These are phyloP conservation scores for Acacia confusa DNA, from an alignment of 306 rosid genomes.

Conservation along the genomic window DNA sequence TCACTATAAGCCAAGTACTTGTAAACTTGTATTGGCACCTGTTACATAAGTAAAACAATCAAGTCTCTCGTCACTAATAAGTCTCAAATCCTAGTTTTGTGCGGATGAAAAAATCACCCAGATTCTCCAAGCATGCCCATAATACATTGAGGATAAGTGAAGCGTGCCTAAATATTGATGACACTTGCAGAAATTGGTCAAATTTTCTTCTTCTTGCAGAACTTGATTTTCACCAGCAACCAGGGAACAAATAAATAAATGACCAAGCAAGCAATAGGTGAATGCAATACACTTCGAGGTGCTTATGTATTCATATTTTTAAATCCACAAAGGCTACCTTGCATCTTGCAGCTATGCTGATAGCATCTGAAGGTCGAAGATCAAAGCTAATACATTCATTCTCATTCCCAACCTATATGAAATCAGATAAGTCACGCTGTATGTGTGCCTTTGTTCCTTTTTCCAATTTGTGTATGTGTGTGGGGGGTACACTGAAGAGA, in stretches of 20 bases:
- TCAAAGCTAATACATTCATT: slow-evolving; percentile 77
- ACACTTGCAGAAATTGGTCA: background rate
- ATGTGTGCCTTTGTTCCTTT: background rate
- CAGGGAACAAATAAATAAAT: background rate
- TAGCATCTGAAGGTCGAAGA: slow-evolving; percentile 98
- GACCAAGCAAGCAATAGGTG: background rate
- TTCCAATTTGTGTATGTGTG: background rate
- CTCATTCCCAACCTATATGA: slow-evolving; percentile 69
- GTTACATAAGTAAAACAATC: background rate
- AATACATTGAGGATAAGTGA: slow-evolving; percentile 1
- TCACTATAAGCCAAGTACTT: slow-evolving; percentile 85
- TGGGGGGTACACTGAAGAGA: too few species aligned
- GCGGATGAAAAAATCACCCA: slow-evolving; percentile 2
- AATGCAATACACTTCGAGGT: slow-evolving; percentile 2
- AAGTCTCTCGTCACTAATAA: slow-evolving; percentile 7
- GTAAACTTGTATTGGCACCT: slow-evolving; percentile 98
- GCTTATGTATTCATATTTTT: background rate
- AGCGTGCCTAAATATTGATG: background rate
- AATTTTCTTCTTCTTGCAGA: background rate
- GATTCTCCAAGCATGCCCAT: slow-evolving; percentile 15
- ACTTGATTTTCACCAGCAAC: slow-evolving; percentile 3
- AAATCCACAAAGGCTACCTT: slow-evolving; percentile 52
- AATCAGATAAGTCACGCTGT: background rate
- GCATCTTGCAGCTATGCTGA: slow-evolving; percentile 96
- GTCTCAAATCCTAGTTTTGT: background rate